A percentile compares a stretch with the other conserved stretches of the same genome.
Evolutionary conservation across 1,284 basidiomycete genomes (phyloP).

Genomic region (Sanghuangporus baumii): DNA sequence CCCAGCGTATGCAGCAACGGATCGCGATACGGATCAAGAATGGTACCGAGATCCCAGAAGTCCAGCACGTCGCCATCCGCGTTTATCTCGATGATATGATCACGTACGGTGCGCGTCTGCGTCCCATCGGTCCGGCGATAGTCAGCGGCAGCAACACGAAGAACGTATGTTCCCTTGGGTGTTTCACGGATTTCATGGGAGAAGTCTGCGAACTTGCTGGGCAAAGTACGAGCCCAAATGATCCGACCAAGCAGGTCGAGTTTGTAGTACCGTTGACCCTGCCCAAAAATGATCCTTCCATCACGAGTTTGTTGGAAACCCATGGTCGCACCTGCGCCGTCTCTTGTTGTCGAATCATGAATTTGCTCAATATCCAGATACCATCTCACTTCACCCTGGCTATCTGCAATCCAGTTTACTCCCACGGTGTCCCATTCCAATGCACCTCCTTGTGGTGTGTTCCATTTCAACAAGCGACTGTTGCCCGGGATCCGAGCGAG

Average conservation of each 20-base stretch:
- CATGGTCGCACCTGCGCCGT: neutral
- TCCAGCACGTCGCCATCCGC: constrained; percentile 3
- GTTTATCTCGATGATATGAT: constrained; percentile 7
- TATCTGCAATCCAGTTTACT: constrained; percentile 4
- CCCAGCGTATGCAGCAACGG: neutral
- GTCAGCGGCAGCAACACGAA: neutral
- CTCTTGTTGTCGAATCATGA: neutral
- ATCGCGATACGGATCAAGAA: constrained; percentile 4
- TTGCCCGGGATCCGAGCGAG: neutral
- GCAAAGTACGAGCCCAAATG: constrained; percentile 4
- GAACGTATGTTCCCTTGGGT: constrained; percentile 4
- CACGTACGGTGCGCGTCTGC: neutral
- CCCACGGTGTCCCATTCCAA: constrained; percentile 1
- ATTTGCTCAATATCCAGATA: constrained; percentile 5
- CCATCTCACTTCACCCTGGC: constrained; percentile 2
- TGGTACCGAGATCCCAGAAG: constrained; percentile 5
- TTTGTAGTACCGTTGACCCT: constrained; percentile 5
- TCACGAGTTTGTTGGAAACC: constrained; percentile 6
- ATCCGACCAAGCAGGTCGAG: neutral
- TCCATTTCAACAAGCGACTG: constrained; percentile 2
- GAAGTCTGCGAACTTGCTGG: constrained; percentile 3
- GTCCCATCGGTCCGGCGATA: neutral
- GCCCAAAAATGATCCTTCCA: constrained; percentile 5
- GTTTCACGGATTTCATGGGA: constrained; percentile 7
- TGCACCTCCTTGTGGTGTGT: neutral